phyloP scores from a whole-genome alignment of 805 yeast species.

The Candida coquimbonensis region DNA sequence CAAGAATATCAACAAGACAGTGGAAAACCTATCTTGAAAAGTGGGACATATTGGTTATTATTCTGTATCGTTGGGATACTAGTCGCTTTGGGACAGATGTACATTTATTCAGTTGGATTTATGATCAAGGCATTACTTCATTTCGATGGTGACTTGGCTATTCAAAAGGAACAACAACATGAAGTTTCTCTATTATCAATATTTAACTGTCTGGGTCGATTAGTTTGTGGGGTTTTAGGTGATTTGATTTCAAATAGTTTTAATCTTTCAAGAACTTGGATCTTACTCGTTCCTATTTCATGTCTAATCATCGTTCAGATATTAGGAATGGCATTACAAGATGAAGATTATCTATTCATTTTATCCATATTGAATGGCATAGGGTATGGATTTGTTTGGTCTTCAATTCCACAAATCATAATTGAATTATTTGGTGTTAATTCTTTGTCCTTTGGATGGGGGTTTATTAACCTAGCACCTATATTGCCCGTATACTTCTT shows the following conservation, averaged over 20 bases:
- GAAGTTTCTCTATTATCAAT: conserved; percentile 71
- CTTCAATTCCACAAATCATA: conserved; percentile 69
- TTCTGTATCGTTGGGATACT: conserved; percentile 43
- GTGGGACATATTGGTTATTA: conserved; percentile 42
- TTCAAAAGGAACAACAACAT: conserved; percentile 53
- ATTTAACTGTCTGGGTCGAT: conserved; percentile 60
- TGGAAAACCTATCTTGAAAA: conserved; percentile 17
- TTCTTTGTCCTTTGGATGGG: conserved; percentile 68
- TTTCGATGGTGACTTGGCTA: conserved; percentile 17
- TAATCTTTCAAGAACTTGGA: conserved; percentile 42
- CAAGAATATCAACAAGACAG: background rate
- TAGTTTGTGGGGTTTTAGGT: conserved; percentile 56
- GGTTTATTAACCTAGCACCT: conserved; percentile 61
- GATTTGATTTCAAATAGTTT: conserved; percentile 47
- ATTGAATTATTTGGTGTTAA: conserved; percentile 67
- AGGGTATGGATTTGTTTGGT: conserved; percentile 68
- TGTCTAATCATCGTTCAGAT: conserved; percentile 46
- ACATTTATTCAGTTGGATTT: conserved; percentile 68
- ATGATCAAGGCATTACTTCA: conserved; percentile 45
- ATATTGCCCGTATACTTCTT: conserved; percentile 52
- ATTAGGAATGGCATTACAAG: conserved; percentile 31
- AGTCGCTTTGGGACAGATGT: conserved; percentile 68
- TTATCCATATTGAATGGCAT: conserved; percentile 56
- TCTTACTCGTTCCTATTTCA: conserved; percentile 45
- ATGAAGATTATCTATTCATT: conserved; percentile 35